phyloP scores from a whole-genome alignment of 73 alveolate species.

The Tetrahymena elliotti region DNA sequence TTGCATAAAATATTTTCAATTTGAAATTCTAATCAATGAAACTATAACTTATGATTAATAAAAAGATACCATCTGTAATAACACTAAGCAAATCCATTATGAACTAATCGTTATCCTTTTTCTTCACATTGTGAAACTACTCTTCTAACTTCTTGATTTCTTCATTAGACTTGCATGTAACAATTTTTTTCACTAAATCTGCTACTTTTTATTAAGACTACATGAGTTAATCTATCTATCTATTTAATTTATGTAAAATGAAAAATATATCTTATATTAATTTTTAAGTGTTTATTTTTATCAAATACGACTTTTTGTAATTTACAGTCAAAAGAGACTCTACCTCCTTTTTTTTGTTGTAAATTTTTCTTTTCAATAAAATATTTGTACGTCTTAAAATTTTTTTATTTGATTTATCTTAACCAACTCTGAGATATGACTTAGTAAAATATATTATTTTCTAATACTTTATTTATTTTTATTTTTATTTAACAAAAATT shows the following conservation, averaged over 20 bases:
- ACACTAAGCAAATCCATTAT: neutral
- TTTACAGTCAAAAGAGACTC: neutral
- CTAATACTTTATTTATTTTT: too few relatives aligned
- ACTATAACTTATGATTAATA: too few relatives aligned
- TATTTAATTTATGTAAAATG: neutral
- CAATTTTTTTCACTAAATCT: neutral
- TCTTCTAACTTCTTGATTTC: neutral
- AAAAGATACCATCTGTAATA: neutral
- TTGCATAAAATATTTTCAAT: too few relatives aligned
- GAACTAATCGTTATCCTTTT: neutral
- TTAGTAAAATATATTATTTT: too few relatives aligned
- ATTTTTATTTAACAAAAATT: too few relatives aligned
- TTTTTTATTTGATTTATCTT: neutral
- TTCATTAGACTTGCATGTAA: neutral
- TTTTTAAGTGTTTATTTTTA: neutral
- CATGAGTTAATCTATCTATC: neutral
- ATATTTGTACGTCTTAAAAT: neutral
- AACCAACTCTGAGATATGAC: too few relatives aligned
- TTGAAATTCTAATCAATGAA: too few relatives aligned
- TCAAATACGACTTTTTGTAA: neutral
- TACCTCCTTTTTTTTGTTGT: too few relatives aligned
- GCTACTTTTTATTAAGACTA: neutral
- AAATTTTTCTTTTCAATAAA: too few relatives aligned
- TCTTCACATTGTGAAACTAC: neutral
- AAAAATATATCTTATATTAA: neutral